Evolutionary conservation across 148 eudicot species (phyloP), one percentile per base, ranked within the genome.

Genomic region (Dianthus caryophyllus): DNA sequence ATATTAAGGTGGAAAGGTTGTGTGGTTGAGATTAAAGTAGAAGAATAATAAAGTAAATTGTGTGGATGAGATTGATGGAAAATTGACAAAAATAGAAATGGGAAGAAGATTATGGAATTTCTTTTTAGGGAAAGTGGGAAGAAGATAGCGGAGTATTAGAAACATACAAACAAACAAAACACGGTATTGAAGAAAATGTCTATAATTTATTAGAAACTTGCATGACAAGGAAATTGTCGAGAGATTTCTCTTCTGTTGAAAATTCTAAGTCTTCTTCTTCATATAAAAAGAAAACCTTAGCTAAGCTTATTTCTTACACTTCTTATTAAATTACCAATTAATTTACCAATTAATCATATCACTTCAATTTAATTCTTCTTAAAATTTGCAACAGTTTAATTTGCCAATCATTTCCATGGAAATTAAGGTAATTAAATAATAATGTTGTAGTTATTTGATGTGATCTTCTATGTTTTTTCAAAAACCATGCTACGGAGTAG

Each of bases 371-470:
- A 20, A 10, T 1, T 55, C 60, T 52, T 29, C 24, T 25, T 62
- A 17, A 24, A 53, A 52, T 53, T 46, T 25, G 6, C 24, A 75
- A 75, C 69, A 30, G 36, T 27, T n/a, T 70, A 25, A 63, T 55
- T 64, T 18, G 31, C 73, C 46, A 60, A 18, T 25, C 50, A 54
- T 64, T 11, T 25, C 63, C 47, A 75, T 75, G 78, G 78, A 63
- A 47, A 64, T 75, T 30, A 75, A 70, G 78, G 73, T 75, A 69
- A 31, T 2, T 58, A 29, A 18, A n/a, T 62, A 48, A 15, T n/a
- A 12, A 15, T n/a, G 9, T 25, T 68, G 2, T 21, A 16, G 20
- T 26, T 51, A 30, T 3, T 69, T 69, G 60, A 69, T 75, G 68
- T 59, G 59, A 36, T 69, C 73, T 46, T 63, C 27, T 59, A 9